Evolutionary conservation across 345 rosid species (phyloP).

Genomic region (Moringa oleifera): DNA sequence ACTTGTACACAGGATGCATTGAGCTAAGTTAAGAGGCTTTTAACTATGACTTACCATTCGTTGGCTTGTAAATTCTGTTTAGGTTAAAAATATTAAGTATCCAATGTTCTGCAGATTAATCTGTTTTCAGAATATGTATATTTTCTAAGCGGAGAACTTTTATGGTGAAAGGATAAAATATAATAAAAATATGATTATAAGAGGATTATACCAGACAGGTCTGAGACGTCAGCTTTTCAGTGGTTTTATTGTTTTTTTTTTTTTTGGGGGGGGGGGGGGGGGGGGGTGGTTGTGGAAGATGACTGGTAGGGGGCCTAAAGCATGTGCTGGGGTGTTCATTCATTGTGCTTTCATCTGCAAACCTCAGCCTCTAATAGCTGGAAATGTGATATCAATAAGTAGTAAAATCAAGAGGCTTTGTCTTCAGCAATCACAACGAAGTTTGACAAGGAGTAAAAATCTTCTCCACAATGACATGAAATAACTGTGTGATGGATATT

Average conservation of each 20-base stretch:
- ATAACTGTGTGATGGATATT: background rate
- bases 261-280: no score
- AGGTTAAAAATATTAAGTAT: background rate
- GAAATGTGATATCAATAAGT: background rate
- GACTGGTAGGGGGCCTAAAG: no score
- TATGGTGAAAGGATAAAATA: no score
- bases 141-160: background rate
- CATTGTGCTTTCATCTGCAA: background rate
- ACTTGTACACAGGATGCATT: background rate
- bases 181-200: no score
- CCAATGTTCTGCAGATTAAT: background rate
- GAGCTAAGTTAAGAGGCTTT: slow-evolving; percentile 6
- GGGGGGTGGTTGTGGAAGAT: no score
- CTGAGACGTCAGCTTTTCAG: background rate
- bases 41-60: background rate
- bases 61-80: slow-evolving; percentile 5
- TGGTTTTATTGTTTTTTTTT: background rate
- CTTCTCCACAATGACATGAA: background rate
- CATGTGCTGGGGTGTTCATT: no score
- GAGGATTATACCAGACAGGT: background rate
- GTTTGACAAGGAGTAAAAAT: background rate
- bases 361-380: background rate
- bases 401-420: background rate
- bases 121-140: background rate
- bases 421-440: background rate